phyloP scores from a whole-genome alignment of 106 monocot species.

The Allium cepa region DNA sequence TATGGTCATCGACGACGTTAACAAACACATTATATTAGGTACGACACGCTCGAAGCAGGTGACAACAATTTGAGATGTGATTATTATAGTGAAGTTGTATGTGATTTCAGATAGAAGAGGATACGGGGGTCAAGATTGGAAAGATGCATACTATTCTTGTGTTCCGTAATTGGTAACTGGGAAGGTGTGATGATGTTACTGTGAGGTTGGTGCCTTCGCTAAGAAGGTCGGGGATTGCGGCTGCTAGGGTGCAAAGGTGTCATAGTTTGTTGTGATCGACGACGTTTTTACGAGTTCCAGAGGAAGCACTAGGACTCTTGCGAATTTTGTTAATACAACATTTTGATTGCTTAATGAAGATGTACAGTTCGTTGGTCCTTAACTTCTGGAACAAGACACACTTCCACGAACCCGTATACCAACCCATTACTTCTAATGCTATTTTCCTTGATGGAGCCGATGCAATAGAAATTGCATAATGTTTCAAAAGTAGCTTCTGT shows the following conservation, averaged over 20 bases:
- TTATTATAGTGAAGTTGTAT: conserved; percentile 42
- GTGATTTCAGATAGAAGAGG: conserved; percentile 54
- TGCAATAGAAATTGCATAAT: no score
- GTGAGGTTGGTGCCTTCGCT: conserved; percentile 77
- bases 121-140: conserved; percentile 74
- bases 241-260: conserved; percentile 73
- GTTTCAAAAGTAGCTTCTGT: no score
- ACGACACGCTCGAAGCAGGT: conserved; percentile 50
- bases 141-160: conserved; percentile 35
- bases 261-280: conserved; percentile 68
- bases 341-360: neutral
- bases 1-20: conserved; percentile 42
- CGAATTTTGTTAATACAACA: conserved; percentile 54
- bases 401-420: no score
- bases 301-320: conserved; percentile 68
- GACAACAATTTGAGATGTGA: conserved; percentile 32
- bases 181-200: conserved; percentile 61
- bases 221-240: conserved; percentile 57
- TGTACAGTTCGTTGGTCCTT: neutral
- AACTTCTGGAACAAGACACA: neutral
- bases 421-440: no score
- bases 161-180: conserved; percentile 76
- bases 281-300: conserved; percentile 70
- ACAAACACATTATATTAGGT: conserved; percentile 37
- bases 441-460: no score